Conservation (phyloP, 192 early-diverging fungal genomes). For the Polychytrium aggregatum region DNA sequence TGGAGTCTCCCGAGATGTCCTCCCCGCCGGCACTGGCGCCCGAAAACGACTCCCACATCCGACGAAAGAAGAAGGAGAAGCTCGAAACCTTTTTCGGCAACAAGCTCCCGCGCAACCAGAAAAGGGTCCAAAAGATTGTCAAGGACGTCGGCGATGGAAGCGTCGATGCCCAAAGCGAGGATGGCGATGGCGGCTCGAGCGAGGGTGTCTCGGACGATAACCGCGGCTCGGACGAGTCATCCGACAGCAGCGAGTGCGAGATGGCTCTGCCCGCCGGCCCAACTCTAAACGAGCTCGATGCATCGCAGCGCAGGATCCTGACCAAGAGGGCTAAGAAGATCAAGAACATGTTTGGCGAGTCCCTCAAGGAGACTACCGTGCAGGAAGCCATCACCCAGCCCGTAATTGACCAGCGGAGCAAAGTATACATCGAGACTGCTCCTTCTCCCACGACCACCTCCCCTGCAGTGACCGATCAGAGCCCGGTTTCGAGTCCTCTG, state of each 20-base stretch:
- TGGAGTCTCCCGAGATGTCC: not conserved
- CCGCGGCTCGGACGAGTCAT: not conserved
- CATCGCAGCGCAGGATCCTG: conserved; percentile 43
- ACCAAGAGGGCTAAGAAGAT: conserved; percentile 52
- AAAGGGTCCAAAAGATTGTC: conserved; percentile 10
- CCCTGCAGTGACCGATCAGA: too few relatives aligned
- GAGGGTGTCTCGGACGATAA: not conserved
- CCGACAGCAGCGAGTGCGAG: too few relatives aligned
- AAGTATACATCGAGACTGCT: too few relatives aligned
- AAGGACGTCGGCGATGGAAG: not conserved
- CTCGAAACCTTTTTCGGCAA: conserved; percentile 18
- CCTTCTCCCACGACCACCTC: too few relatives aligned
- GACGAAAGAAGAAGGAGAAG: conserved; percentile 29
- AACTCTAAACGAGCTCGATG: conserved; percentile 30
- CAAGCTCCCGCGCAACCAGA: conserved; percentile 14
- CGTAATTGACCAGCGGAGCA: conserved; percentile 1
- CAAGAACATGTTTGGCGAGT: conserved; percentile 45
- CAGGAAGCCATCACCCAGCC: conserved; percentile 8
- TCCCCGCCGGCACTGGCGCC: too few relatives aligned
- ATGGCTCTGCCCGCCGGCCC: too few relatives aligned
- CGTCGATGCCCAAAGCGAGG: too few relatives aligned
- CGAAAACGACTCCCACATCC: not conserved
- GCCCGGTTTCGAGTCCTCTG: too few relatives aligned
- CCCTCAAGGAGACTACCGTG: conserved; percentile 35
- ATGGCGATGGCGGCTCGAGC: not conserved